phyloP scores from a whole-genome alignment of 306 rosid genomes.

The Boehmeria nivea region DNA sequence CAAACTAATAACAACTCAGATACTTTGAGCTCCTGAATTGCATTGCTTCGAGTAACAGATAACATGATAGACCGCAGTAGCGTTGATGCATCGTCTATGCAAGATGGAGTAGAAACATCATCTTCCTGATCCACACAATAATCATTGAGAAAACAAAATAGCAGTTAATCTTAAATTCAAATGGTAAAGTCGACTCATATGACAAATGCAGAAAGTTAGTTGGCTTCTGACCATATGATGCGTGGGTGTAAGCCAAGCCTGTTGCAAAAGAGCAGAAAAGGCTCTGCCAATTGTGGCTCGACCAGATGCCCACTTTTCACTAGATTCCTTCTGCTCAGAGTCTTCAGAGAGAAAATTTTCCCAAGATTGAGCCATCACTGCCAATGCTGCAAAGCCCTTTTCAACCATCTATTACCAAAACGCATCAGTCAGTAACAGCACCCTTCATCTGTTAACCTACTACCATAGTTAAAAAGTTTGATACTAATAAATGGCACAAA shows the following conservation, averaged over 20 bases:
- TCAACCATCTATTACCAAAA: constrained; percentile 57
- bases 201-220: not conserved
- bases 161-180: not conserved
- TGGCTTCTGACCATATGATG: constrained; percentile 34
- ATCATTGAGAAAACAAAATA: constrained; percentile 21
- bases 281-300: constrained; percentile 47
- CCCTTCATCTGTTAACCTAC: constrained; percentile 8
- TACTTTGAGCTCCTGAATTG: constrained; percentile 60
- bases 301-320: constrained; percentile 47
- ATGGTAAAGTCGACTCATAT: not conserved
- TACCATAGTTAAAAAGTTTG: not conserved
- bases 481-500: constrained; percentile 1
- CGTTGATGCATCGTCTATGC: constrained; percentile 69
- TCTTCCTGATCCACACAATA: constrained; percentile 40
- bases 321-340: constrained; percentile 40
- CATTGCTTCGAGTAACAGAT: constrained; percentile 49
- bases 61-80: constrained; percentile 51
- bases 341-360: constrained; percentile 52
- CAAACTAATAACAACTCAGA: constrained; percentile 66
- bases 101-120: constrained; percentile 40
- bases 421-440: constrained; percentile 11
- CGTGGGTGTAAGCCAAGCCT: constrained; percentile 64
- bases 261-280: constrained; percentile 74
- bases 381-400: constrained; percentile 66
- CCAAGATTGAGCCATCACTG: constrained; percentile 75